Percentiles rank a stretch among this genome's conserved stretches.
These are phyloP conservation scores for Hordeum vulgare DNA, from an alignment of 176 grass and related monocot species.

Conservation along the genomic window MorexV3_pseudomolecules_assembly NC_058521.1:76715176-76715675, in stretches of 20 bases:
- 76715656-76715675: neutral
- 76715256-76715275: neutral
- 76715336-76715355: neutral
- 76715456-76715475: neutral
- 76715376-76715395: neutral
- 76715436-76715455: neutral
- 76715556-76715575: neutral
- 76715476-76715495: conserved; percentile 29
- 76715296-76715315: neutral
- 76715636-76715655: conserved; percentile 14
- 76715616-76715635: neutral
- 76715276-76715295: neutral
- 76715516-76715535: neutral
- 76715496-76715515: neutral
- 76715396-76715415: neutral
- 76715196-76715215: neutral
- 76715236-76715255: neutral
- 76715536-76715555: neutral
- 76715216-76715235: neutral
- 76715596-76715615: neutral
- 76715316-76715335: neutral
- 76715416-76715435: neutral
- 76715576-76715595: neutral
- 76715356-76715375: neutral
- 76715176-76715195: neutral